A percentile compares a stretch with the other conserved stretches of the same genome.
These are phyloP conservation scores for Metschnikowia lochheadii DNA, from an alignment of 805 yeast genomes.

Conservation along the genomic window DNA sequence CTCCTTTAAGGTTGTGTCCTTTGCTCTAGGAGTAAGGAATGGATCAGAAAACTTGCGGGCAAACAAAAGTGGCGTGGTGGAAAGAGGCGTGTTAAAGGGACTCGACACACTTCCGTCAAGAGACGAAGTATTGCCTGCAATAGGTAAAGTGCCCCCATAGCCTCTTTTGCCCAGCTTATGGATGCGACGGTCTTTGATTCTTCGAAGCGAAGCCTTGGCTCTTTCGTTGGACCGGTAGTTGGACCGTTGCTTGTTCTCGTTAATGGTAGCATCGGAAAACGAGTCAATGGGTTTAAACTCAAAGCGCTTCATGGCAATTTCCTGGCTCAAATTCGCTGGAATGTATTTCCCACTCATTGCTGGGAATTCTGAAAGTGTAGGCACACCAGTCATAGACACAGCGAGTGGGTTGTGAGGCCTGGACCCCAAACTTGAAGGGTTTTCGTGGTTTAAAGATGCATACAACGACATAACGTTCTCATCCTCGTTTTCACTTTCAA, in stretches of 20 bases:
- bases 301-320: slow-evolving; percentile 14
- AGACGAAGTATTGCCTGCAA: background rate
- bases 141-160: slow-evolving; percentile 4
- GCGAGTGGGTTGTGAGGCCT: slow-evolving; percentile 10
- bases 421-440: slow-evolving; percentile 7
- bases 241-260: slow-evolving; percentile 16
- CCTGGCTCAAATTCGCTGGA: slow-evolving; percentile 21
- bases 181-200: slow-evolving; percentile 58
- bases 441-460: slow-evolving; percentile 43
- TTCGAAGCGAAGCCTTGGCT: slow-evolving; percentile 59
- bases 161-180: slow-evolving; percentile 37
- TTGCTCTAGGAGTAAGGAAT: background rate
- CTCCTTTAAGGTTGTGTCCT: background rate
- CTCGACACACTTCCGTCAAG: slow-evolving; percentile 15
- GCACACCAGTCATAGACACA: slow-evolving; percentile 26
- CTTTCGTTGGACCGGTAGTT: slow-evolving; percentile 47
- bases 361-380: slow-evolving; percentile 43
- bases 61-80: background rate
- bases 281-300: slow-evolving; percentile 17
- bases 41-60: slow-evolving; percentile 1
- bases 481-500: slow-evolving; percentile 50
- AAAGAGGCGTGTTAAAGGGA: slow-evolving; percentile 17
- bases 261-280: slow-evolving; percentile 8
- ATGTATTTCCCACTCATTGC: slow-evolving; percentile 31
- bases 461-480: slow-evolving; percentile 67